phyloP scores from a whole-genome alignment of 352 stramenopile species.

The Pythium graminicola region DNA sequence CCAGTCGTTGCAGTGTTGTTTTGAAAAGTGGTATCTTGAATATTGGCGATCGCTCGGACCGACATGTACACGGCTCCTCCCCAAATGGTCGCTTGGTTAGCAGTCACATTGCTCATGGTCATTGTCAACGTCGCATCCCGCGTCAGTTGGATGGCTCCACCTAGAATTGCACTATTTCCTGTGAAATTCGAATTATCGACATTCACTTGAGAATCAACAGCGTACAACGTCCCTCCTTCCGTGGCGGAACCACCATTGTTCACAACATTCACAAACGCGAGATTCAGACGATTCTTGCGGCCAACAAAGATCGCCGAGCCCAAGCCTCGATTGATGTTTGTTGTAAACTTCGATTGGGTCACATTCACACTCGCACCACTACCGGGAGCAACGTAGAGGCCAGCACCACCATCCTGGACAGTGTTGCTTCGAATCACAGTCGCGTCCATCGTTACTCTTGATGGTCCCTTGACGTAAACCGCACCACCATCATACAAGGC shows the following conservation, averaged over 20 bases:
- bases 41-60: slow-evolving; percentile 29
- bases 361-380: slow-evolving; percentile 23
- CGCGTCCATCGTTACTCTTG: slow-evolving; percentile 20
- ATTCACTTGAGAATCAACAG: slow-evolving; percentile 30
- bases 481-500: slow-evolving; percentile 57
- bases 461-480: slow-evolving; percentile 37
- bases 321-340: slow-evolving; percentile 42
- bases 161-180: slow-evolving; percentile 30
- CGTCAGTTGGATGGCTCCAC: slow-evolving; percentile 45
- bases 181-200: slow-evolving; percentile 26
- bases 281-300: slow-evolving; percentile 35
- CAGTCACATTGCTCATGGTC: slow-evolving; percentile 12
- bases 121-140: slow-evolving; percentile 31
- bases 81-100: slow-evolving; percentile 31
- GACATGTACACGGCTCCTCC: slow-evolving; percentile 49
- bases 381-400: slow-evolving; percentile 38
- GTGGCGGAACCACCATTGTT: slow-evolving; percentile 33
- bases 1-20: slow-evolving; percentile 41
- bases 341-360: slow-evolving; percentile 26
- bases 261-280: slow-evolving; percentile 22
- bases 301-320: slow-evolving; percentile 49
- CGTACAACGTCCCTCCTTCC: slow-evolving; percentile 42
- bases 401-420: slow-evolving; percentile 41
- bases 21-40: slow-evolving; percentile 28
- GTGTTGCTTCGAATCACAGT: slow-evolving; percentile 28